phyloP scores from a whole-genome alignment of 2,329 filamentous ascomycete species.

The Pyricularia sp. region DNA sequence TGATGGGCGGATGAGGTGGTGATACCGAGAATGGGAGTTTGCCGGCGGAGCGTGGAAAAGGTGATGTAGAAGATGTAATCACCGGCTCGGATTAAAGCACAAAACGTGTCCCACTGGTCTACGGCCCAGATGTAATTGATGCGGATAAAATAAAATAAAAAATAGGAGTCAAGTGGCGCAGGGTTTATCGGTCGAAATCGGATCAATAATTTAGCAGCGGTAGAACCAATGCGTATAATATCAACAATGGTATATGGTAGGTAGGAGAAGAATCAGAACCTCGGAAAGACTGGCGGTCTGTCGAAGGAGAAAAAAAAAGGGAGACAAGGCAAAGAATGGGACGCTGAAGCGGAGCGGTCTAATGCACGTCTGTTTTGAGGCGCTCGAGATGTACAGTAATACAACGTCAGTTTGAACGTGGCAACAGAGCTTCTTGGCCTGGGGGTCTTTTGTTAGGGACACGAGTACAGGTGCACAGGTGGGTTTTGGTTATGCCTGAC shows the following conservation, averaged over 20 bases:
- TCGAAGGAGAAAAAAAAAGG: not conserved
- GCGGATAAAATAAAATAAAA: not conserved
- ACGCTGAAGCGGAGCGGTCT: not conserved
- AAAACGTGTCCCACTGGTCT: not conserved
- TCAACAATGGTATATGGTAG: not conserved
- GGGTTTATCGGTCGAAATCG: not conserved
- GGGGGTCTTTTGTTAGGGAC: not conserved
- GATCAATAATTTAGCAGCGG: not conserved
- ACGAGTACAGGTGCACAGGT: not conserved
- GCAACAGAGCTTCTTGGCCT: not conserved
- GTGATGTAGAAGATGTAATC: not conserved
- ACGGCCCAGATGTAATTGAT: not conserved
- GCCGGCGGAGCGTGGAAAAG: conserved; percentile 1
- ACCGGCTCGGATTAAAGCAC: not conserved
- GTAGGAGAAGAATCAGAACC: not conserved
- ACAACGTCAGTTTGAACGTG: not conserved
- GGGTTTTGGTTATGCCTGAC: not conserved
- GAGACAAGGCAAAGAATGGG: not conserved
- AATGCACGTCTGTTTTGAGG: not conserved
- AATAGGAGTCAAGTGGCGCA: not conserved
- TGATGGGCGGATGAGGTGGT: conserved; percentile 7
- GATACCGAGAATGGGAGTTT: not conserved
- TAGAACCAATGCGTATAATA: not conserved
- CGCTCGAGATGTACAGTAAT: not conserved
- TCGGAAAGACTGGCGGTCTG: not conserved